Evolutionary conservation across 441 rosid species (phyloP).

Genomic region (Aquilaria agallochum): DNA sequence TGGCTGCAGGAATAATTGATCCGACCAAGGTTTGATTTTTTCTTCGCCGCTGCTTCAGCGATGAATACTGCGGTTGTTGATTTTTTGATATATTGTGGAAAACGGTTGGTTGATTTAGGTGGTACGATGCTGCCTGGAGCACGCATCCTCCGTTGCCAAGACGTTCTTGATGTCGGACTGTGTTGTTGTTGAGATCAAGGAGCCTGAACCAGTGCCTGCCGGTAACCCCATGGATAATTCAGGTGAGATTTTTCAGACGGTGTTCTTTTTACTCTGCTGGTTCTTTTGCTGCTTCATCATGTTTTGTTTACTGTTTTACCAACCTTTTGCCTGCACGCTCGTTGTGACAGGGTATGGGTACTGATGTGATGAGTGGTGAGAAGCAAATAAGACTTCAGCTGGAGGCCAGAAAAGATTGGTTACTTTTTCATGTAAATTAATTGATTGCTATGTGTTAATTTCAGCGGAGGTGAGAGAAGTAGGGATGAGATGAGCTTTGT

Average conservation of each 20-base stretch:
- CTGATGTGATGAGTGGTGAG: conserved; percentile 12
- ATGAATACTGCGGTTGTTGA: background rate
- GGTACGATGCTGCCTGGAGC: conserved; percentile 96
- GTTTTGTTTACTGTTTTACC: conserved; percentile 14
- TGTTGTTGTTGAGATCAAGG: conserved; percentile 91
- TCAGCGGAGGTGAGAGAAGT: no score
- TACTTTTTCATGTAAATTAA: no score
- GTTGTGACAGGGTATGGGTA: conserved; percentile 48
- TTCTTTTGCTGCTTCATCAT: background rate
- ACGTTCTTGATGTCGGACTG: conserved; percentile 93
- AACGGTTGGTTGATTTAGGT: conserved; percentile 37
- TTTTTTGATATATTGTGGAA: background rate
- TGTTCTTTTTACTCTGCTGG: background rate
- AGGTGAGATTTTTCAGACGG: conserved; percentile 32
- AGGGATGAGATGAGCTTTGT: no score
- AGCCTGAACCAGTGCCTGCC: conserved; percentile 57
- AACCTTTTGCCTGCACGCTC: background rate
- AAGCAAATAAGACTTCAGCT: conserved; percentile 4
- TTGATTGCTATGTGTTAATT: no score
- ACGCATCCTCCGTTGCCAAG: conserved; percentile 85
- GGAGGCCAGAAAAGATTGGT: no score
- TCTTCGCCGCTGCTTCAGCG: background rate
- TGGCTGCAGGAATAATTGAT: conserved; percentile 95
- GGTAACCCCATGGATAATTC: conserved; percentile 94
- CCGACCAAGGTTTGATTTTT: conserved; percentile 73